Evolutionary conservation across 179 eudicot genomes (phyloP), one percentile per base, ranked within the genome.

Genomic region (Pouteria campechiana): DNA sequence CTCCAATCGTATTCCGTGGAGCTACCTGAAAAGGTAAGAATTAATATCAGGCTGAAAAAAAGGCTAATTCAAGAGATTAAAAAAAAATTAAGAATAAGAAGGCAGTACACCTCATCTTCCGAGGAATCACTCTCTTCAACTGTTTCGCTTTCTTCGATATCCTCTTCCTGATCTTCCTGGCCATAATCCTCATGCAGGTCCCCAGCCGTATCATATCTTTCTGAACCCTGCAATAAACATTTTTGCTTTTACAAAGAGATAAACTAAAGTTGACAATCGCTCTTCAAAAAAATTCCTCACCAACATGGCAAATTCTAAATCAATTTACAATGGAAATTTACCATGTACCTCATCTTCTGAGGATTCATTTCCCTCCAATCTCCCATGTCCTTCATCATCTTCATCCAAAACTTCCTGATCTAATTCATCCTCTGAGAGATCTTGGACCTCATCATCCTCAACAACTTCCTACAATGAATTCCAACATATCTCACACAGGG

Each of bases 61-160:
- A 37, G n/a, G 3, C 15, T 32, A 42, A 21, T 2, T 5, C 43
- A 20, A 29, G n/a, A 13, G 46, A n/a, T 22, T n/a, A 41, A 19
- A 41, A 12, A 11, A 6, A 32, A 49, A 37, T 17, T 8, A 19
- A 12, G n/a, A 32, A 21, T 17, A 47, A 6, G 7, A 28, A 35
- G 9, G 25, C n/a, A 54, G 44, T 52, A 29, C 4, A 90, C 98
- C 96, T 92, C 99, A 46, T 92, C 99, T 61, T 92, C 99, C 1
- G 99, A 92, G 4, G 99, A 87, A 54, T 92, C 99, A 44, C 99
- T 92, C 77, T 87, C 99, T 34, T 79, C 79, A 13, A 57, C 90
- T 17, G 67, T 76, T 44, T 64, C 63, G 17, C 53, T 47, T 13
- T 44, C 76, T 20, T 65, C 72, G 15, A 47, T 79, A 35, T 76